Percentiles rank a stretch among this genome's conserved stretches.
These are phyloP conservation scores for Cladophialophora immunda DNA, from an alignment of 2,329 filamentous ascomycete species.

Conservation along the genomic window DNA sequence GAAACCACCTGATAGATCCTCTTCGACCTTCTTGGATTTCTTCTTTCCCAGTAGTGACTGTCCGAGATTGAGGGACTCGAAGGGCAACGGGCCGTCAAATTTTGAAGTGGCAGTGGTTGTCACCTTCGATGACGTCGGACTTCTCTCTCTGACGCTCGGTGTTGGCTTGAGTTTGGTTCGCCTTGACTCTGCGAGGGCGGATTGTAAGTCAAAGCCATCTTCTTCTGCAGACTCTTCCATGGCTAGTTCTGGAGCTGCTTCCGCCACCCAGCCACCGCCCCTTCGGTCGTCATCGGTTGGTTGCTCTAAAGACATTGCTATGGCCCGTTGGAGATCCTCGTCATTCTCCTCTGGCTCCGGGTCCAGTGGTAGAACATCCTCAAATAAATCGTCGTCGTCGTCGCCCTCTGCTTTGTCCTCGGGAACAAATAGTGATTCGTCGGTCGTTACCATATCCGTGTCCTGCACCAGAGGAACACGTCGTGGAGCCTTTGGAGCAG, in stretches of 20 bases:
- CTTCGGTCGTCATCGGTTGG: conserved; percentile 52
- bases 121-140: conserved; percentile 40
- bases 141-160: conserved; percentile 60
- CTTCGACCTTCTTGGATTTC: conserved; percentile 61
- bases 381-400: conserved; percentile 66
- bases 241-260: conserved; percentile 31
- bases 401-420: conserved; percentile 53
- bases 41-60: conserved; percentile 64
- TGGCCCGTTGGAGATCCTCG: conserved; percentile 80
- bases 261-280: conserved; percentile 59
- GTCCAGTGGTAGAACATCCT: conserved; percentile 52
- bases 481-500: not conserved
- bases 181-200: conserved; percentile 76
- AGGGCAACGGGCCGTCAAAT: conserved; percentile 85
- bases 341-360: conserved; percentile 59
- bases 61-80: conserved; percentile 79
- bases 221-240: conserved; percentile 70
- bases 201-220: conserved; percentile 78
- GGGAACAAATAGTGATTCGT: conserved; percentile 66
- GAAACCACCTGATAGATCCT: conserved; percentile 71
- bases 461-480: not conserved
- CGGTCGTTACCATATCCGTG: conserved; percentile 46
- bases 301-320: conserved; percentile 79
- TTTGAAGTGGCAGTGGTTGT: conserved; percentile 22
- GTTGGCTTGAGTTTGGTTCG: conserved; percentile 60